Percentiles rank a stretch among this genome's conserved stretches.
phyloP scores from a whole-genome alignment of 192 early-diverging fungal genomes.

The Backusella tarrabulga region DNA sequence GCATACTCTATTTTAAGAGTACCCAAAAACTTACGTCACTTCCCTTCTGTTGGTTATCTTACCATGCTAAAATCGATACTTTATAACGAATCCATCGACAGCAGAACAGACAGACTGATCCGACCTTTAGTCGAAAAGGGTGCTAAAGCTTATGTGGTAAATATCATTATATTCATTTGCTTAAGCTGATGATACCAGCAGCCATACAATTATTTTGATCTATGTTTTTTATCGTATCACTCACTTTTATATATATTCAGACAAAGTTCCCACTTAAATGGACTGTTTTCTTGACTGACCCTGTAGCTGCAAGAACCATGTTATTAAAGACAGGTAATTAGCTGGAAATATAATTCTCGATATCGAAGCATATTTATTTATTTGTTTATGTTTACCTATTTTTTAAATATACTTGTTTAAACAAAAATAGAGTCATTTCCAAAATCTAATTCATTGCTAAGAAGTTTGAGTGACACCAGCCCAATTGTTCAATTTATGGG shows the following conservation, averaged over 20 bases:
- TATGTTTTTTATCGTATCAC: neutral
- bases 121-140: neutral
- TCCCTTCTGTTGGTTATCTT: neutral
- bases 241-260: neutral
- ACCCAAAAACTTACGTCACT: neutral
- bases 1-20: neutral
- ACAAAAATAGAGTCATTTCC: conserved; percentile 1
- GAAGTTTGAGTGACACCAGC: neutral
- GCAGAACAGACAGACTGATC: neutral
- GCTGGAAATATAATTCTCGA: neutral
- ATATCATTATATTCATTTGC: neutral
- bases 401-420: neutral
- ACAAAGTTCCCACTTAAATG: neutral
- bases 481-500: conserved; percentile 8
- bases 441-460: neutral
- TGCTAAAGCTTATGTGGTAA: conserved; percentile 4
- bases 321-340: conserved; percentile 4
- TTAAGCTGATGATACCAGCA: neutral
- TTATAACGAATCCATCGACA: neutral
- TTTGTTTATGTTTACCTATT: neutral
- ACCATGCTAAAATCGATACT: neutral
- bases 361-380: neutral
- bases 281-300: conserved; percentile 3
- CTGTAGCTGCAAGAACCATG: neutral
- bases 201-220: neutral